A percentile compares a stretch with the other conserved stretches of the same genome.
Evolutionary conservation across 306 rosid species (phyloP).

Genomic region (Vicia villosa): DNA sequence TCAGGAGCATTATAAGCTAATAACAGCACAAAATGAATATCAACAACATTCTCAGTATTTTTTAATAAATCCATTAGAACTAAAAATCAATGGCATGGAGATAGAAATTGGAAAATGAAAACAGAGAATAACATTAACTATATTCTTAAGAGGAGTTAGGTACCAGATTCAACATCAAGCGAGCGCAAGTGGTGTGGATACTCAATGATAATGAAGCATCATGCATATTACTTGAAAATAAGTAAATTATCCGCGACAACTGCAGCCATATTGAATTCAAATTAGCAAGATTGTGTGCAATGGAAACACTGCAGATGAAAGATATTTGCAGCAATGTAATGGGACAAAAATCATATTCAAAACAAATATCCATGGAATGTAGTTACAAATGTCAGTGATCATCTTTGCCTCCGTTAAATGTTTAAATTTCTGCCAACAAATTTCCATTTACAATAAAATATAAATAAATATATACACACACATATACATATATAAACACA

Average conservation of each 20-base stretch:
- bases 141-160: conserved; percentile 37
- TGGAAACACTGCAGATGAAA: conserved; percentile 10
- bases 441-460: not conserved
- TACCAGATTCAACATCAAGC: conserved; percentile 98
- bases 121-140: conserved; percentile 26
- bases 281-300: conserved; percentile 21
- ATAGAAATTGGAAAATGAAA: conserved; percentile 15
- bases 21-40: conserved; percentile 18
- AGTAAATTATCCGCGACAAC: conserved; percentile 94
- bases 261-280: conserved; percentile 52
- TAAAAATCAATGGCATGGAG: not conserved
- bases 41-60: conserved; percentile 21
- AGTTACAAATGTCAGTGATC: not conserved
- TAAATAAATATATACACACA: too few relatives aligned
- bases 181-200: conserved; percentile 98
- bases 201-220: conserved; percentile 95
- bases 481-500: too few relatives aligned
- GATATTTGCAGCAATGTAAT: conserved; percentile 28
- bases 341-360: conserved; percentile 1
- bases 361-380: conserved; percentile 1
- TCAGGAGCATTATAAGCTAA: conserved; percentile 5
- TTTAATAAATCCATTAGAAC: conserved; percentile 11
- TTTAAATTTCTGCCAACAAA: conserved; percentile 21
- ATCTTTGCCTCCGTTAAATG: not conserved
- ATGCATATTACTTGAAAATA: conserved; percentile 98